Evolutionary conservation across 768 basidiomycete genomes (phyloP).

Genomic region (Phanerochaete sordida): DNA sequence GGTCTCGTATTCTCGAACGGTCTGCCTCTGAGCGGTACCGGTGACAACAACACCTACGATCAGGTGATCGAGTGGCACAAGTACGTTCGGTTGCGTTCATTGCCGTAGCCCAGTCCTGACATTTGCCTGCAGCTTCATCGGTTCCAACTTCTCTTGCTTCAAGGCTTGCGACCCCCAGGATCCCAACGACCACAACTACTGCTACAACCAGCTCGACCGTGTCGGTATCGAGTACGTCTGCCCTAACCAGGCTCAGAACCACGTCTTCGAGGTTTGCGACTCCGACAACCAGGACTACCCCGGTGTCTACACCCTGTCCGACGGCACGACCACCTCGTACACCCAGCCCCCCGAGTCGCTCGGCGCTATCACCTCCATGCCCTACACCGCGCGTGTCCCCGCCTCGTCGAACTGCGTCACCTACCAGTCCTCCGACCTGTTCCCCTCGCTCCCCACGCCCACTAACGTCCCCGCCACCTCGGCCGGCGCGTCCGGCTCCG

Average conservation of each 20-base stretch:
- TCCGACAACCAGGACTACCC: conserved; percentile 63
- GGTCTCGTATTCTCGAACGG: conserved; percentile 63
- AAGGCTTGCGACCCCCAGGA: conserved; percentile 65
- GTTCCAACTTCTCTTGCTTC: conserved; percentile 59
- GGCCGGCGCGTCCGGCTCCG: not conserved
- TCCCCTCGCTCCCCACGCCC: not conserved
- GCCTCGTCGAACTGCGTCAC: conserved; percentile 43
- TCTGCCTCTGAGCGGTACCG: conserved; percentile 36
- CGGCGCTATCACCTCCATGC: conserved; percentile 40
- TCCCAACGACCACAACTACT: conserved; percentile 41
- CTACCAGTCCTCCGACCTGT: conserved; percentile 3
- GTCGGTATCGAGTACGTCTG: conserved; percentile 75
- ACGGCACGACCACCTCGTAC: conserved; percentile 42
- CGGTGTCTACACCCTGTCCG: conserved; percentile 40
- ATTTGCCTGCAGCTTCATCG: conserved; percentile 63
- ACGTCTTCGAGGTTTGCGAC: conserved; percentile 60
- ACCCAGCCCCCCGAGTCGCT: conserved; percentile 45
- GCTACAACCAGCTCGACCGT: conserved; percentile 72
- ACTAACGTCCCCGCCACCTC: not conserved
- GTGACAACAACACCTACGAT: conserved; percentile 37
- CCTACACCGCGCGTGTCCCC: conserved; percentile 38
- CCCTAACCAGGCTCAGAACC: conserved; percentile 57
- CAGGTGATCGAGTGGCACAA: conserved; percentile 71
- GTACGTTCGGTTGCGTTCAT: conserved; percentile 33
- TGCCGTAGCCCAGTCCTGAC: conserved; percentile 9